Evolutionary conservation across 257 asterid species (phyloP), one percentile per base, ranked within the genome.

Genomic region (Thymus mandschuricus): DNA sequence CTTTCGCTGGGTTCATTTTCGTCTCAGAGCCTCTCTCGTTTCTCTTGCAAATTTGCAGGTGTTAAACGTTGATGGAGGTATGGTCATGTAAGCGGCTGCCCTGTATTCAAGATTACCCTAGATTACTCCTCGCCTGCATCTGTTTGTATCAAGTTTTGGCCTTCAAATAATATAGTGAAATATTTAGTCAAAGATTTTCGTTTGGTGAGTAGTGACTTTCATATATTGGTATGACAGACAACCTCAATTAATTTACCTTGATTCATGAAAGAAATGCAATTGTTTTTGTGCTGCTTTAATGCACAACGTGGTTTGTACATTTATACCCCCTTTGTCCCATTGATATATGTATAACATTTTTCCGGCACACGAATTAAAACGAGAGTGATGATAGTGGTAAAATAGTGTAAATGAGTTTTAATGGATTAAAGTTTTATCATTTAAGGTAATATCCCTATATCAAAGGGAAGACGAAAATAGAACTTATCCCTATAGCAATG

Each of bases 41-140:
- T n/a, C 64, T 40, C 56, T 46, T 72, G 21, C 12, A 64, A 63
- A 38, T 65, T 54, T 64, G 44, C 89, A 93, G 96, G 95, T 91
- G 75, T 64, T 90, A 56, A 86, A 94, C 70, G 89, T 93, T 71
- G 98, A 93, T 76, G 97, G 98, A 57, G 98, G 98, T 64, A 86
- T 93, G 98, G 96, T 93, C 70, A 91, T 93, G 97, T 93, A 66
- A 87, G 87, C 65, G 33, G 68, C 64, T 46, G 46, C 60, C 34
- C 61, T 40, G 2, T 60, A 11, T 60, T 56, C 46, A 31, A 8
- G 41, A 55, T 55, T 29, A 10, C 60, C 29, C 62, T 57, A 30
- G 43, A 57, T 57, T 27, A 2, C 21, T 15, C 62, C 52, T 54
- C 41, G 31, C 51, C 35, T 27, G 57, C 43, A 30, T 10, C 28